These are phyloP conservation scores for Daldinia bambusicola DNA, from an alignment of 495 filamentous ascomycete genomes.

Conservation along the genomic window DNA sequence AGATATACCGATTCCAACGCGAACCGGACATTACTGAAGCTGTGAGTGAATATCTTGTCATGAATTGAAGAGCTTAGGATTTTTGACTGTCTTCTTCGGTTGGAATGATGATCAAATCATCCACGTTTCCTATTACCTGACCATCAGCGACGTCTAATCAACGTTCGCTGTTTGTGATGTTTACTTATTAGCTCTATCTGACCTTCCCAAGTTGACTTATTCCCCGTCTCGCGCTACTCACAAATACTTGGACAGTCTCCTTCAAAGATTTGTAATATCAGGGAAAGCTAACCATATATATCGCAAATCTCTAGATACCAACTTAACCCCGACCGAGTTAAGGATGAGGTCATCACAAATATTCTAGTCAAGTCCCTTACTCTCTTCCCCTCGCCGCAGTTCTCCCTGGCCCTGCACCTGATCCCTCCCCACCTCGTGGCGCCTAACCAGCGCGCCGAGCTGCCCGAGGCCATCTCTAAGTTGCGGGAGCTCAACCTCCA, in stretches of 20 bases:
- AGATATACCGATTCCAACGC: constrained; percentile 94
- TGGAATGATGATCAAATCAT: constrained; percentile 74
- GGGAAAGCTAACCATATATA: background rate
- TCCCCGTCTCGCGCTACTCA: background rate
- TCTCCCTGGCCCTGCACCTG: constrained; percentile 91
- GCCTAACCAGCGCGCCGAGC: constrained; percentile 62
- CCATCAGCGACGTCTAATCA: constrained; percentile 57
- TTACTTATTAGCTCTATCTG: constrained; percentile 73
- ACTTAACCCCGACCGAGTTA: constrained; percentile 98
- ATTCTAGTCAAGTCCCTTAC: constrained; percentile 98
- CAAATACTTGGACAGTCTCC: no score
- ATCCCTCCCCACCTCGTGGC: constrained; percentile 67
- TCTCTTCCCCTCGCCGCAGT: constrained; percentile 96
- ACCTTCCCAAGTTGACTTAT: constrained; percentile 49
- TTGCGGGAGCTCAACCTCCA: constrained; percentile 83
- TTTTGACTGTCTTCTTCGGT: constrained; percentile 9
- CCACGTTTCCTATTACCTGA: constrained; percentile 99
- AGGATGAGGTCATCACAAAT: constrained; percentile 96
- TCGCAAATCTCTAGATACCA: constrained; percentile 79
- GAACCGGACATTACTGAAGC: constrained; percentile 93
- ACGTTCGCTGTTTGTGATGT: constrained; percentile 58
- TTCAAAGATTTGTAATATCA: background rate
- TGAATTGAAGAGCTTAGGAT: background rate
- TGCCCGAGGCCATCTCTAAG: constrained; percentile 89
- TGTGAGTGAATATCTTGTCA: constrained; percentile 78